phyloP scores from a whole-genome alignment of 176 grass and related monocot species.

The Aegilops bicornis region DNA sequence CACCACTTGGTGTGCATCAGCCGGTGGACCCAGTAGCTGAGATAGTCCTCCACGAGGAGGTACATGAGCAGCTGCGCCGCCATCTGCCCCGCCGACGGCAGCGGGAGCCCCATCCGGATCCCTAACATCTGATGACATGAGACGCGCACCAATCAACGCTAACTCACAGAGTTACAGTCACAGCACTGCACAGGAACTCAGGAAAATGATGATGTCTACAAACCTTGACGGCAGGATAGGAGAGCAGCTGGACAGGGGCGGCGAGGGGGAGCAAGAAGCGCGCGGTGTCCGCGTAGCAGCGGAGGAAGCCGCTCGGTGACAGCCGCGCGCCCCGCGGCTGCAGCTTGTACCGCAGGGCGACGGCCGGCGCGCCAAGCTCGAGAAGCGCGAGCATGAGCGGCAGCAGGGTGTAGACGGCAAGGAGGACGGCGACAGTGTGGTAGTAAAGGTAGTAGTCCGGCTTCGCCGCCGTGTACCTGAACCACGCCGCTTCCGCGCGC shows the following conservation, averaged over 20 bases:
- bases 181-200: too few relatives aligned
- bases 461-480: constrained; percentile 42
- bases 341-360: constrained; percentile 39
- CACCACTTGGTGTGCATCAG: too few relatives aligned
- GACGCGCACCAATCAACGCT: too few relatives aligned
- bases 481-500: constrained; percentile 39
- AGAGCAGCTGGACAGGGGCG: constrained; percentile 36
- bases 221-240: constrained; percentile 55
- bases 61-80: too few relatives aligned
- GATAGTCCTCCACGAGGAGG: too few relatives aligned
- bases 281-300: constrained; percentile 50
- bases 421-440: constrained; percentile 41
- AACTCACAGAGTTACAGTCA: too few relatives aligned
- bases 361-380: constrained; percentile 31
- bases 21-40: too few relatives aligned
- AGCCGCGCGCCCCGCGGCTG: constrained; percentile 45
- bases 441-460: constrained; percentile 32
- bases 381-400: constrained; percentile 49
- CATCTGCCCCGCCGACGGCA: too few relatives aligned
- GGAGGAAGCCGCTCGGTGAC: constrained; percentile 30
- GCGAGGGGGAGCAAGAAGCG: constrained; percentile 16
- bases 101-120: too few relatives aligned
- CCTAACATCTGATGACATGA: too few relatives aligned
- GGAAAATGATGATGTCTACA: too few relatives aligned
- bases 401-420: constrained; percentile 42